Percentiles rank a stretch among this genome's conserved stretches.
Evolutionary conservation across 352 stramenopile species (phyloP).

Genomic region (Phytophthora lateralis): DNA sequence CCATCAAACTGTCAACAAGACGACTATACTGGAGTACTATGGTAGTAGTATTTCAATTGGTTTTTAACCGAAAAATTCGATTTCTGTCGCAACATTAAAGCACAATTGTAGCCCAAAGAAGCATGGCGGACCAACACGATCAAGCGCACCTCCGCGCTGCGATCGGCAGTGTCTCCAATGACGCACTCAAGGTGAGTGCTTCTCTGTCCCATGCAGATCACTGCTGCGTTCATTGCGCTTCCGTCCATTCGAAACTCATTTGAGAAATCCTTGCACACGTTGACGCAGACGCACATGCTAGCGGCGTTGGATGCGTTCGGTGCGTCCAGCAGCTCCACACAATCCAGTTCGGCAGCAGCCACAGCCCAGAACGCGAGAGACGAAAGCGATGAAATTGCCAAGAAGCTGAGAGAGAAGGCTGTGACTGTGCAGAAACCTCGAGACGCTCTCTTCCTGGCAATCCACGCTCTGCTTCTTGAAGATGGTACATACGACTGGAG

Average conservation of each 20-base stretch:
- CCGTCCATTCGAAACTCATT: constrained; percentile 12
- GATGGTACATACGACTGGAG: constrained; percentile 43
- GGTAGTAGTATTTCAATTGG: too few species aligned
- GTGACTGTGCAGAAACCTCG: constrained; percentile 52
- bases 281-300: constrained; percentile 71
- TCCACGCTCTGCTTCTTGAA: constrained; percentile 77
- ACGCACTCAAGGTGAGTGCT: constrained; percentile 42
- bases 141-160: constrained; percentile 42
- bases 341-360: constrained; percentile 1
- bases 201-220: too few species aligned
- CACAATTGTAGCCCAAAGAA: constrained; percentile 11
- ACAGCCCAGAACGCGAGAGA: constrained; percentile 26
- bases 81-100: neutral
- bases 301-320: constrained; percentile 59
- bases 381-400: constrained; percentile 50
- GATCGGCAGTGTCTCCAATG: constrained; percentile 37
- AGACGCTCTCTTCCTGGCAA: constrained; percentile 72
- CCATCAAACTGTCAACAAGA: neutral
- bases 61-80: too few species aligned
- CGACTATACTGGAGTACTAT: too few species aligned
- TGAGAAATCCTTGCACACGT: constrained; percentile 12
- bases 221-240: neutral
- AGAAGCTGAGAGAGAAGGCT: constrained; percentile 46
- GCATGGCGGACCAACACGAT: constrained; percentile 45
- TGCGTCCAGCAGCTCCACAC: constrained; percentile 5